A percentile compares a stretch with the other conserved stretches of the same genome.
These are phyloP conservation scores for Epichloe sibirici DNA, from an alignment of 2,329 filamentous ascomycete species.

Conservation along the genomic window DNA sequence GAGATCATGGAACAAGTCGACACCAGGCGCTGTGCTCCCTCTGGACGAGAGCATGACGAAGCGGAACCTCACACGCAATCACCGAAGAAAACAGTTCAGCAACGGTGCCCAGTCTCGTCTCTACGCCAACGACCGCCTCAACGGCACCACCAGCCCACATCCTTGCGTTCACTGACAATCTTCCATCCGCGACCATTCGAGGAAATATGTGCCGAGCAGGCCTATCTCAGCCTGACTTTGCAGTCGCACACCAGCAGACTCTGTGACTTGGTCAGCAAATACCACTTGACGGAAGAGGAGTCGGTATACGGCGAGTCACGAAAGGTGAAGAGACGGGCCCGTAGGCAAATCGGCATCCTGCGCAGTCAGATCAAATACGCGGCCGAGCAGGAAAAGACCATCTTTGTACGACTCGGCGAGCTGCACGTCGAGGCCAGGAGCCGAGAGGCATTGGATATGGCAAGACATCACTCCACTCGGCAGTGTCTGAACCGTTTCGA, in stretches of 20 bases:
- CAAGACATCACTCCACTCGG: slow-evolving; percentile 13
- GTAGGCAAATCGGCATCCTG: slow-evolving; percentile 30
- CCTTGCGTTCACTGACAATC: slow-evolving; percentile 8
- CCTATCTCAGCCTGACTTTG: slow-evolving; percentile 32
- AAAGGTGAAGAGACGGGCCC: slow-evolving; percentile 20
- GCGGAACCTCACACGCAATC: background rate
- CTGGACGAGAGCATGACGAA: background rate
- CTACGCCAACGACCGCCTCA: background rate
- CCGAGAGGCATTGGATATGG: slow-evolving; percentile 26
- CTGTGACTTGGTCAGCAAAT: slow-evolving; percentile 24
- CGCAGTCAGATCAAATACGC: slow-evolving; percentile 30
- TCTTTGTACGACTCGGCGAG: slow-evolving; percentile 35
- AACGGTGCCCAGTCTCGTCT: background rate
- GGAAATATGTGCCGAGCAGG: slow-evolving; percentile 32
- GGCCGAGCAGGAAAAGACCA: slow-evolving; percentile 32
- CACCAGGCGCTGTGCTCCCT: background rate
- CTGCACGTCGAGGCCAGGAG: slow-evolving; percentile 36
- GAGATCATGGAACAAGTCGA: background rate
- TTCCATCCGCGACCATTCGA: slow-evolving; percentile 28
- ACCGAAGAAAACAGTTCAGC: background rate
- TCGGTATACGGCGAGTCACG: slow-evolving; percentile 13
- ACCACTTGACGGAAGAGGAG: slow-evolving; percentile 24
- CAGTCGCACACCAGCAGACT: slow-evolving; percentile 27
- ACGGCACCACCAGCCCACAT: background rate
- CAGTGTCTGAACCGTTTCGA: background rate